Evolutionary conservation across 352 stramenopile species (phyloP).

Genomic region (Phytophthora pinifolia): DNA sequence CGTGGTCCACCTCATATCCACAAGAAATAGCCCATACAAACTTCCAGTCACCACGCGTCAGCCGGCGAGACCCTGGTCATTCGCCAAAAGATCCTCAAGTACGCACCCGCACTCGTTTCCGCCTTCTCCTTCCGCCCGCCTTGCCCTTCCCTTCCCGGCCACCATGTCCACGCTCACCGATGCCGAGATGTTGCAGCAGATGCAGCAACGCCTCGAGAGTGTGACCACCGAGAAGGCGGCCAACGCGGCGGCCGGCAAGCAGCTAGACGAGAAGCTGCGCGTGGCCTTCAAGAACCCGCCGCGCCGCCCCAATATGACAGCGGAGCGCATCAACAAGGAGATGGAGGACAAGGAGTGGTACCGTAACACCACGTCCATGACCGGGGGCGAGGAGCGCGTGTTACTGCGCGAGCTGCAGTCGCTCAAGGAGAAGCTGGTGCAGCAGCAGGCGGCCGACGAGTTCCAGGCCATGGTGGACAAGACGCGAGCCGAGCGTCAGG

Average conservation of each 20-base stretch:
- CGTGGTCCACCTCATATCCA: background rate
- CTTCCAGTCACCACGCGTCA: slow-evolving; percentile 3
- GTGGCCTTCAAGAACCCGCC: slow-evolving; percentile 69
- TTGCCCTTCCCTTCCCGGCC: slow-evolving; percentile 1
- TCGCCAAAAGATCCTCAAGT: slow-evolving; percentile 33
- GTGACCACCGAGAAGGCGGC: slow-evolving; percentile 36
- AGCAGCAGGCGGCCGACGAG: slow-evolving; percentile 47
- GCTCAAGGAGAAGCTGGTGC: slow-evolving; percentile 56
- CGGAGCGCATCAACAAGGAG: slow-evolving; percentile 51
- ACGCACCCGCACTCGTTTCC: background rate
- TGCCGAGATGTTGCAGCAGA: slow-evolving; percentile 49
- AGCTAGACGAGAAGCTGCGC: slow-evolving; percentile 73
- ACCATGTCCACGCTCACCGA: slow-evolving; percentile 40
- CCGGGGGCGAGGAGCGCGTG: slow-evolving; percentile 66
- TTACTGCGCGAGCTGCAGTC: slow-evolving; percentile 67
- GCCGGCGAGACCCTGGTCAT: slow-evolving; percentile 21
- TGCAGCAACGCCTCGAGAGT: slow-evolving; percentile 51
- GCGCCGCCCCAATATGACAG: slow-evolving; percentile 55
- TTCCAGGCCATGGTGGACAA: slow-evolving; percentile 68
- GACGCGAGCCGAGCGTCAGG: slow-evolving; percentile 53
- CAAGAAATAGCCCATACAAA: slow-evolving; percentile 9
- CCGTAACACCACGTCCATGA: slow-evolving; percentile 75
- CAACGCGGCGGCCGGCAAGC: slow-evolving; percentile 62
- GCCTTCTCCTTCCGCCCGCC: too few relatives aligned
- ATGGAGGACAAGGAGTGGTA: slow-evolving; percentile 61